phyloP scores from a whole-genome alignment of 306 rosid genomes.

The Quercus ilex region DNA sequence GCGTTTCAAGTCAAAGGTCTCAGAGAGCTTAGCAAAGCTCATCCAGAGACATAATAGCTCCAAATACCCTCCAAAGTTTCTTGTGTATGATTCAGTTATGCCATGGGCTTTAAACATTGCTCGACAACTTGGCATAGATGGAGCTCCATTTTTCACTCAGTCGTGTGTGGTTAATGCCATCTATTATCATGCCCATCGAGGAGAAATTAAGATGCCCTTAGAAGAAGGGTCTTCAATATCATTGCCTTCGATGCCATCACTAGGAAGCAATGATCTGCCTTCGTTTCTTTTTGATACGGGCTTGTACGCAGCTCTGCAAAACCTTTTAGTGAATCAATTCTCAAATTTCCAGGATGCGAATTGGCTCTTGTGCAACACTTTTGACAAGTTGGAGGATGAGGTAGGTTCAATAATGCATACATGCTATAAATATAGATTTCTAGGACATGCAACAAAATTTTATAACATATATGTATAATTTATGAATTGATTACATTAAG shows the following conservation, averaged over 20 bases:
- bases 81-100: slow-evolving; percentile 24
- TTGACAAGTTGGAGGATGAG: too few relatives aligned
- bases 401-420: too few relatives aligned
- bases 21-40: not conserved
- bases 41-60: not conserved
- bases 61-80: not conserved
- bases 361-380: too few relatives aligned
- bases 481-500: too few relatives aligned
- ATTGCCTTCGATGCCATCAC: slow-evolving; percentile 13
- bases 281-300: not conserved
- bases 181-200: slow-evolving; percentile 4
- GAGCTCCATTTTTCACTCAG: slow-evolving; percentile 32
- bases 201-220: not conserved
- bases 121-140: slow-evolving; percentile 9
- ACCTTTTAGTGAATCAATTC: too few relatives aligned
- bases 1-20: not conserved
- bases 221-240: not conserved
- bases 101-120: slow-evolving; percentile 34
- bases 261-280: not conserved
- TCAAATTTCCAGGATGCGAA: too few relatives aligned
- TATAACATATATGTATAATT: too few relatives aligned
- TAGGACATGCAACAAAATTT: too few relatives aligned
- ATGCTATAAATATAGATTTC: too few relatives aligned
- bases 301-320: not conserved
- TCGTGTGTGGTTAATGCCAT: slow-evolving; percentile 2